A percentile compares a stretch with the other conserved stretches of the same genome.
These are phyloP conservation scores for Silene coronaria DNA, from an alignment of 179 eudicot genomes.

Conservation along the genomic window DNA sequence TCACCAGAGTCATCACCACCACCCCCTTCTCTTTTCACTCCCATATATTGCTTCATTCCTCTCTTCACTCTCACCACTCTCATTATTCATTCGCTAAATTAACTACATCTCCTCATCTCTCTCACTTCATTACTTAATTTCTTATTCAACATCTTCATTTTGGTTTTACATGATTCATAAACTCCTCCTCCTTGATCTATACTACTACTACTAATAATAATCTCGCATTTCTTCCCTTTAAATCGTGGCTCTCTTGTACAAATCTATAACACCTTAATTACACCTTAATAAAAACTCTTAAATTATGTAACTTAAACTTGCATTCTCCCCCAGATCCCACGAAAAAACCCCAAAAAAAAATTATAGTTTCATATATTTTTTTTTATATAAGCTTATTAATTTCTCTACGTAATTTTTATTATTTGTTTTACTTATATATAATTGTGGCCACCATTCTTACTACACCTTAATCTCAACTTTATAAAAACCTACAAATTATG, in stretches of 20 bases:
- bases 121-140: not conserved
- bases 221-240: not conserved
- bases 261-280: constrained; percentile 5
- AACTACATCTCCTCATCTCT: not conserved
- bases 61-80: not conserved
- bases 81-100: not conserved
- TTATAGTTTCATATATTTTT: not conserved
- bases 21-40: not conserved
- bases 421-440: not conserved
- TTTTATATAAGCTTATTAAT: not conserved
- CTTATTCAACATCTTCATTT: not conserved
- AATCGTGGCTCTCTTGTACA: constrained; percentile 1
- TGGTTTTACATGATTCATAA: not conserved
- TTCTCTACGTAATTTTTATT: constrained; percentile 16
- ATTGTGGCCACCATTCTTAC: constrained; percentile 24
- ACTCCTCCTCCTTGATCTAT: not conserved
- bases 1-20: not conserved
- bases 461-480: constrained; percentile 22
- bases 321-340: not conserved
- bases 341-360: constrained; percentile 10
- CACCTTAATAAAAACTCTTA: constrained; percentile 16
- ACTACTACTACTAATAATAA: not conserved
- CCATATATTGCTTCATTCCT: not conserved
- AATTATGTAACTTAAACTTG: constrained; percentile 24
- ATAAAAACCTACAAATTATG: constrained; percentile 32